phyloP scores from a whole-genome alignment of 306 rosid species.

The Sicyos baderoa region DNA sequence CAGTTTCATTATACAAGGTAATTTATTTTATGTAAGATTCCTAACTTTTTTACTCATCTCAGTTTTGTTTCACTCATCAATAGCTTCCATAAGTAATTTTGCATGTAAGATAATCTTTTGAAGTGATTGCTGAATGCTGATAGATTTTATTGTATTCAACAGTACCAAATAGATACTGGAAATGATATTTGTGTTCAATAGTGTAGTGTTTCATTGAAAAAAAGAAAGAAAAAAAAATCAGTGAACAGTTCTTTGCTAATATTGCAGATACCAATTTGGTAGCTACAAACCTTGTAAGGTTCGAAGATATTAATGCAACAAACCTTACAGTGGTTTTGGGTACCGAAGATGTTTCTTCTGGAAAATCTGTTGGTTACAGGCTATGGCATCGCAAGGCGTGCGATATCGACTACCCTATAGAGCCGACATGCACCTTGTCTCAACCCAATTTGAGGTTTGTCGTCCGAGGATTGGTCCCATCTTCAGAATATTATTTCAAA shows the following conservation, averaged over 20 bases:
- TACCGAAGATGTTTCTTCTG: conserved; percentile 35
- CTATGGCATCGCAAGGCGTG: conserved; percentile 67
- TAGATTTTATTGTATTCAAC: neutral
- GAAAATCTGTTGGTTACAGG: conserved; percentile 36
- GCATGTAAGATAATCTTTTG: neutral
- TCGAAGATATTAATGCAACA: conserved; percentile 64
- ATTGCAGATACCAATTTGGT: conserved; percentile 47
- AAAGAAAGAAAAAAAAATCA: neutral
- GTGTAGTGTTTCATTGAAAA: conserved; percentile 7
- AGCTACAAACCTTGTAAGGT: conserved; percentile 47
- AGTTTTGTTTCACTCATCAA: neutral
- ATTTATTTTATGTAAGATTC: neutral
- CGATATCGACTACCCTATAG: conserved; percentile 42
- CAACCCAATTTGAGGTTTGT: conserved; percentile 46
- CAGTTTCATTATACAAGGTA: conserved; percentile 12
- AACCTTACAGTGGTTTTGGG: conserved; percentile 51
- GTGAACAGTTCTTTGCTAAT: neutral
- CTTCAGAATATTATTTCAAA: conserved; percentile 66
- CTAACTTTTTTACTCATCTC: neutral
- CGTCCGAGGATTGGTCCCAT: conserved; percentile 50
- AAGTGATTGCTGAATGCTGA: neutral
- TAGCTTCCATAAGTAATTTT: neutral
- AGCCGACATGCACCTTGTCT: conserved; percentile 46
- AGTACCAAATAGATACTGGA: neutral
- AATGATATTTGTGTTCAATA: neutral